These are phyloP conservation scores for Butyriboletus loyo DNA, from an alignment of 768 basidiomycete species.

Conservation along the genomic window DNA sequence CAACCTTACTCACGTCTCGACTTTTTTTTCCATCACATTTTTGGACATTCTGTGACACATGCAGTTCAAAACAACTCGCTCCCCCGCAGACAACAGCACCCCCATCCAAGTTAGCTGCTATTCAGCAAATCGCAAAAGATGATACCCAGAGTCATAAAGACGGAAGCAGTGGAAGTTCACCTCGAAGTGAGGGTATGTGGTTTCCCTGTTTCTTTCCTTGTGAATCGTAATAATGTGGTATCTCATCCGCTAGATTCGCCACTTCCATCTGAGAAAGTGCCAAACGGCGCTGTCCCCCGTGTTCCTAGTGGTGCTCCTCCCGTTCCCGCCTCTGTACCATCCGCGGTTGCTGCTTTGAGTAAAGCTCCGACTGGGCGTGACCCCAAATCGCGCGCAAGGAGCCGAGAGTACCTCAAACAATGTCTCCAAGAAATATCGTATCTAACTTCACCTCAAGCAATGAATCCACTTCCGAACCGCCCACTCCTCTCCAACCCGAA, in stretches of 20 bases:
- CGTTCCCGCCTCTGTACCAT: conserved; percentile 23
- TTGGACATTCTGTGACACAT: conserved; percentile 4
- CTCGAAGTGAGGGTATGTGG: conserved; percentile 72
- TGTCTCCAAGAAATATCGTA: conserved; percentile 98
- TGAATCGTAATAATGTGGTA: conserved; percentile 1
- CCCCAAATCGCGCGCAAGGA: conserved; percentile 92
- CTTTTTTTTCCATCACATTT: conserved; percentile 35
- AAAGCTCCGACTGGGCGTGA: conserved; percentile 82
- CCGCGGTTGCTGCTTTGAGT: conserved; percentile 48
- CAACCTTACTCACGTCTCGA: conserved; percentile 3
- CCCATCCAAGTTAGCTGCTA: conserved; percentile 61
- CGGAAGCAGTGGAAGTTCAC: conserved; percentile 79
- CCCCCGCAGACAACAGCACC: conserved; percentile 53
- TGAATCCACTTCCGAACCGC: conserved; percentile 93
- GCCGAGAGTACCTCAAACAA: conserved; percentile 97
- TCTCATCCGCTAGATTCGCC: conserved; percentile 59
- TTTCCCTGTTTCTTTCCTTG: not conserved
- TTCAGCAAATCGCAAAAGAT: conserved; percentile 67
- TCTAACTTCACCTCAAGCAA: conserved; percentile 92
- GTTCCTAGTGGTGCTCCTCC: conserved; percentile 50
- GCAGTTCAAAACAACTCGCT: conserved; percentile 77
- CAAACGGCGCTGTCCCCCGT: conserved; percentile 58
- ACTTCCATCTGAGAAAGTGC: conserved; percentile 62
- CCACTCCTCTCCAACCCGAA: conserved; percentile 59
- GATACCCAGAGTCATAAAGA: conserved; percentile 72